Evolutionary conservation across 768 basidiomycete genomes (phyloP), one percentile per base, ranked within the genome.

Genomic region (Termitomyces sp.): DNA sequence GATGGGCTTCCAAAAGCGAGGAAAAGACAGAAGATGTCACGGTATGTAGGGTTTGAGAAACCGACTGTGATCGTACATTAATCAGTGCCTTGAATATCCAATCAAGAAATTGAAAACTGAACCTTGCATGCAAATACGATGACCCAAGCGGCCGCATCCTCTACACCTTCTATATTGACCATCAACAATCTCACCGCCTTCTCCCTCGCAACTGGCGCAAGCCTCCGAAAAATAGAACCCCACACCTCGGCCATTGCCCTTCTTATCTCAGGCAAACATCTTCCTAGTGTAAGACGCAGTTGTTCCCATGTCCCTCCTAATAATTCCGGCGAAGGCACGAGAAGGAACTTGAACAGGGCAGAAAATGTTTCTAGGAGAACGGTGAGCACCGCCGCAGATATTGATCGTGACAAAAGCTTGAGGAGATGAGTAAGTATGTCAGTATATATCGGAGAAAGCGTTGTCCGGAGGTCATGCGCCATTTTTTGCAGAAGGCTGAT

Each of bases 241-340:
- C 92, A 97, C 3, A 92, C 90, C 64, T 97, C 93, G 0, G 91
- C 87, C 10, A 89, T 78, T 1, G 88, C 83, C 24, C 88, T 73
- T 64, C 88, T 88, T 2, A 91, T 79, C 55, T 93, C 89, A 0
- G 82, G 77, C 53, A 79, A 71, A 65, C 88, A 90, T 55, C 74
- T 77, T 3, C 79, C 78, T 9, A 92, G 66, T 1, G 77, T 71
- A 0, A 67, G 64, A 24, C 74, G 73, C 40, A 92, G 69, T 28
- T 69, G 62, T 5, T 66, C 53, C 90, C 90, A 92, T 2, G 88
- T 85, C 42, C 76, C 71, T 42, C 79, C 74, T 24, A 88, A 64
- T 5, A 84, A 72, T 30, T 80, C 68, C n/a, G 77, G 76, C 0
- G 80, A 77, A 0, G 89, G 87, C 3, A 90, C 74, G 19, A 92